Evolutionary conservation across 441 rosid genomes (phyloP).

Genomic region (Mallotus repandus): DNA sequence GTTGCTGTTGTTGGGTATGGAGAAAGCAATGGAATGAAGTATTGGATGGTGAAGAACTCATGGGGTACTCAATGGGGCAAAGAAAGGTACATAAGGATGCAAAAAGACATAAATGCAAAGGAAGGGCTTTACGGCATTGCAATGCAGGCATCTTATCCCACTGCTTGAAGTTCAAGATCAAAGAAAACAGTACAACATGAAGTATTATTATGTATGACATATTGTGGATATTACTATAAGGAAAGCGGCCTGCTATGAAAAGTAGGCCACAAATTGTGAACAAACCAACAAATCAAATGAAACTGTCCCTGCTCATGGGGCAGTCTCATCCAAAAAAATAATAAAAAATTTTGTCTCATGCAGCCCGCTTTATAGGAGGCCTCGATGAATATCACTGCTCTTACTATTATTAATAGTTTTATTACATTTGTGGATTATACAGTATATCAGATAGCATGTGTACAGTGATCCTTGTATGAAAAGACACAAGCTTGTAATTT

Average conservation of each 20-base stretch:
- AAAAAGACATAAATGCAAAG: conserved; percentile 27
- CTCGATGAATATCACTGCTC: no score
- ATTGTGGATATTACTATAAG: no score
- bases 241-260: no score
- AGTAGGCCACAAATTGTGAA: no score
- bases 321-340: no score
- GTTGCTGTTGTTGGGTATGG: conserved; percentile 72
- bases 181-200: background rate
- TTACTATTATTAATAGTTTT: no score
- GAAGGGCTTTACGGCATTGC: conserved; percentile 61
- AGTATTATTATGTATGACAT: no score
- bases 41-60: conserved; percentile 70
- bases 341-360: no score
- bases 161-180: background rate
- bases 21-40: conserved; percentile 34
- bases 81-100: conserved; percentile 51
- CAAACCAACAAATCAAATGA: no score
- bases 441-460: background rate
- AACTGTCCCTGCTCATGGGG: no score
- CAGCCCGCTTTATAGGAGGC: no score
- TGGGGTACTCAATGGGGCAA: conserved; percentile 73
- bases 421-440: background rate
- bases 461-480: background rate
- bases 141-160: conserved; percentile 55
- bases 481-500: no score